Evolutionary conservation across 495 filamentous ascomycete genomes (phyloP), one percentile per base, ranked within the genome.

Genomic region (Penicillium waksmanii): DNA sequence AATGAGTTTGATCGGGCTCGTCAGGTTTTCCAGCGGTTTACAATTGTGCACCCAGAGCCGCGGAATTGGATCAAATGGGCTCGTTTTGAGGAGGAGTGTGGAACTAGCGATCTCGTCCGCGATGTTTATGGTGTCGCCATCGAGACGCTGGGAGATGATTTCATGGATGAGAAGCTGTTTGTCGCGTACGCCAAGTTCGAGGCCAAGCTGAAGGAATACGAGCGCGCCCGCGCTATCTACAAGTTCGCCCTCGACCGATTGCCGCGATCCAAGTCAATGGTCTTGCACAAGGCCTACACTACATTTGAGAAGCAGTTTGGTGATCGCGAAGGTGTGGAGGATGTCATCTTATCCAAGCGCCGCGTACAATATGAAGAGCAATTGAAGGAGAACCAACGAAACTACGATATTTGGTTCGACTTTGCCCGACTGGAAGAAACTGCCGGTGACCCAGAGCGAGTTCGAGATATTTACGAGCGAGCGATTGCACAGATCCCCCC

Each of bases 1-100:
- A 86, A 85, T 55, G 95, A 98, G 73, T 96, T 87, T 68, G 88
- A 92, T 50, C 77, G 93, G 61, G 94, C 92, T 27, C 80, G 95
- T 31, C 84, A 83, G 51, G 93, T 98, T 53, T 97, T 96, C 73
- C 85, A 93, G 66, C 85, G 92, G 15, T 97, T 96, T 65, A 96
- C 92, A 3, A 82, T 92, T 42, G 94, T 98, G 3, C 96, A 97
- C 68, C 93, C 96, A 9, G 94, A 98, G 67, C 91, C 95, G 35
- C 84, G 87, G 72, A 98, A 97, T 63, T 98, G 96, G 96, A 92
- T 98, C 71, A 98, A 97, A 73, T 98, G 95, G 95, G 88, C 95
- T 61, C 87, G 92, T 43, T 98, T 97, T 65, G 95, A 98, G 70
- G 95, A 97, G 73, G 96, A 98, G 66, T 89, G 85, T 65, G 95